phyloP scores from a whole-genome alignment of 164 flowering plant species.

The Umbilicus rupestris region DNA sequence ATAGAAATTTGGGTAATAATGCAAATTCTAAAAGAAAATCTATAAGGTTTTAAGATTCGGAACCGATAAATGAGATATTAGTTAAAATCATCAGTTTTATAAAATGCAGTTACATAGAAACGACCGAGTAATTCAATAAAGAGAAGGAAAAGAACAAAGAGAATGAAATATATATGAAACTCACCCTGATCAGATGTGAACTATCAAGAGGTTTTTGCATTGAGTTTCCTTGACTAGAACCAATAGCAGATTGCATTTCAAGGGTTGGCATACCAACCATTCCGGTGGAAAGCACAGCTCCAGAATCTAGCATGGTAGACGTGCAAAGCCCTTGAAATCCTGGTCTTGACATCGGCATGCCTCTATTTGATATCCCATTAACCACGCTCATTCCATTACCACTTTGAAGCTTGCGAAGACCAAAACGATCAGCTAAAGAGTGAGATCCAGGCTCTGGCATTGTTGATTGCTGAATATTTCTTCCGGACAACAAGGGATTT shows the following conservation, averaged over 20 bases:
- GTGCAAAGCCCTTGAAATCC: slow-evolving; percentile 71
- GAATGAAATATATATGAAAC: slow-evolving; percentile 16
- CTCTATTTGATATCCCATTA: slow-evolving; percentile 47
- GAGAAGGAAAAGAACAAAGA: not conserved
- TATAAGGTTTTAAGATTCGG: too few species aligned
- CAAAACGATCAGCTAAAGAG: slow-evolving; percentile 51
- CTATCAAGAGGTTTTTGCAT: slow-evolving; percentile 65
- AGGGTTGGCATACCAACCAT: slow-evolving; percentile 54
- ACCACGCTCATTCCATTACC: slow-evolving; percentile 60
- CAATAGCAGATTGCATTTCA: slow-evolving; percentile 54
- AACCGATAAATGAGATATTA: too few species aligned
- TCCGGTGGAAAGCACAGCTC: slow-evolving; percentile 52
- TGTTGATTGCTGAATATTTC: slow-evolving; percentile 51
- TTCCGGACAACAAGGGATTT: slow-evolving; percentile 50
- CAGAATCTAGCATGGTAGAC: slow-evolving; percentile 52
- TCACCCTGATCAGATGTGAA: slow-evolving; percentile 66
- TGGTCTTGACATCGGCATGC: slow-evolving; percentile 61
- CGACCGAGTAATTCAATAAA: not conserved
- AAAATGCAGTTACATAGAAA: too few species aligned
- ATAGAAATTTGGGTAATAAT: too few species aligned
- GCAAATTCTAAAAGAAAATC: too few species aligned
- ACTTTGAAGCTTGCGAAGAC: slow-evolving; percentile 52
- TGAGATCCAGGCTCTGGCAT: slow-evolving; percentile 42
- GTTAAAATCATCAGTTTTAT: too few species aligned
- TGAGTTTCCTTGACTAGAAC: slow-evolving; percentile 62